Conservation (phyloP, 2,329 filamentous ascomycete species). For the Pestalotiopsis fici region DNA sequence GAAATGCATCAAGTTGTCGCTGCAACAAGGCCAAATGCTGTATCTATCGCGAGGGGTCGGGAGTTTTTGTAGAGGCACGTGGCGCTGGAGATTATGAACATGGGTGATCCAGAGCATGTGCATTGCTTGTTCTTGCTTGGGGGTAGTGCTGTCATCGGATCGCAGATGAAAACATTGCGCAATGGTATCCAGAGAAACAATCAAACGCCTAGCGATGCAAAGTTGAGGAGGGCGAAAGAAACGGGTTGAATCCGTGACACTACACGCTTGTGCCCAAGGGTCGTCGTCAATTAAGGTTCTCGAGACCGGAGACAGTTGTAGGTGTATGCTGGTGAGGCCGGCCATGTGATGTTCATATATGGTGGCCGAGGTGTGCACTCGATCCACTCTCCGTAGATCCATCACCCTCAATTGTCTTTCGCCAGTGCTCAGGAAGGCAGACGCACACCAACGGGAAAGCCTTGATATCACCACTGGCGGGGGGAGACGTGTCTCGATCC, state of each 20-base stretch:
- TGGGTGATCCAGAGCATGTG: neutral
- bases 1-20: constrained; percentile 35
- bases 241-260: neutral
- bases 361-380: constrained; percentile 27
- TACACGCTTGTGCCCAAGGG: constrained; percentile 7
- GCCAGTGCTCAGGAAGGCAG: constrained; percentile 93
- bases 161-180: neutral
- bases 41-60: constrained; percentile 26
- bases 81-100: constrained; percentile 3
- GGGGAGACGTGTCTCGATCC: constrained; percentile 60
- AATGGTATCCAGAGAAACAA: constrained; percentile 17
- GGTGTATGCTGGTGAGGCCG: constrained; percentile 3
- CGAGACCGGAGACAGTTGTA: neutral
- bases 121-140: neutral
- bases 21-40: constrained; percentile 29
- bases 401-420: constrained; percentile 93
- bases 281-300: constrained; percentile 11
- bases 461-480: constrained; percentile 82
- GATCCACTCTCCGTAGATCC: constrained; percentile 66
- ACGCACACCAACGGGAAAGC: constrained; percentile 97
- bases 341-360: constrained; percentile 23
- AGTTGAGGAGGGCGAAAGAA: constrained; percentile 8
- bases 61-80: constrained; percentile 12
- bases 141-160: neutral
- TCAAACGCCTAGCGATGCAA: constrained; percentile 41